Conservation (phyloP, 2,329 filamentous ascomycete species). For the Penicillium sclerotigenum region DNA sequence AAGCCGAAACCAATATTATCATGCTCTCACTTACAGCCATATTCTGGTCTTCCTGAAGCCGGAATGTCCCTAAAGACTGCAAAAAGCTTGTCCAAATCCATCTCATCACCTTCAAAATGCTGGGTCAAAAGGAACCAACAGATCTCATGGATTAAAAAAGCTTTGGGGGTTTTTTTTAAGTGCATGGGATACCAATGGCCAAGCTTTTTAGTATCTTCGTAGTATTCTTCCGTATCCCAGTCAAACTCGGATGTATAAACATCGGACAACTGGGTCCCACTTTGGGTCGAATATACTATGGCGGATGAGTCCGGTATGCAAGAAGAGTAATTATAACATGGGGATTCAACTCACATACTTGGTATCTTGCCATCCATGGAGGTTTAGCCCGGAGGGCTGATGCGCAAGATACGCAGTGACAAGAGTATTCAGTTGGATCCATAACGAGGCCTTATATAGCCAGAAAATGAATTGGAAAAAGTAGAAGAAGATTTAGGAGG, state of each 20-base stretch:
- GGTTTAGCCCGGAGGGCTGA: neutral
- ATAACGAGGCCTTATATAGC: neutral
- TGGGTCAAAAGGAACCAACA: conserved; percentile 3
- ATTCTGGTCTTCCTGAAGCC: neutral
- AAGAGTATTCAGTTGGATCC: neutral
- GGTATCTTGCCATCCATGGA: neutral
- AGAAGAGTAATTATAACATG: neutral
- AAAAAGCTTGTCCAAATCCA: conserved; percentile 7
- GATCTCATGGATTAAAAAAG: conserved; percentile 3
- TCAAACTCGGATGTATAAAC: neutral
- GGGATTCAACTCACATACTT: neutral
- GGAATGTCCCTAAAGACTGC: conserved; percentile 2
- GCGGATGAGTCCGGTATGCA: neutral
- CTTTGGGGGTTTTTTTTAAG: neutral
- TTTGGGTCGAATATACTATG: neutral
- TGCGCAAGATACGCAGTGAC: neutral
- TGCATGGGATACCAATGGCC: neutral
- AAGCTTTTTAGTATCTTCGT: neutral
- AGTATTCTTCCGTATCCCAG: neutral
- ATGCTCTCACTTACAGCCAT: neutral
- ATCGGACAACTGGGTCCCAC: neutral
- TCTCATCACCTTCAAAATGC: conserved; percentile 1
- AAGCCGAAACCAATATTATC: neutral
- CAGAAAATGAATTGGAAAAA: neutral
- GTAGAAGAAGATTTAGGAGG: neutral